phyloP scores from a whole-genome alignment of 495 filamentous ascomycete species.

The Tuber brumale region DNA sequence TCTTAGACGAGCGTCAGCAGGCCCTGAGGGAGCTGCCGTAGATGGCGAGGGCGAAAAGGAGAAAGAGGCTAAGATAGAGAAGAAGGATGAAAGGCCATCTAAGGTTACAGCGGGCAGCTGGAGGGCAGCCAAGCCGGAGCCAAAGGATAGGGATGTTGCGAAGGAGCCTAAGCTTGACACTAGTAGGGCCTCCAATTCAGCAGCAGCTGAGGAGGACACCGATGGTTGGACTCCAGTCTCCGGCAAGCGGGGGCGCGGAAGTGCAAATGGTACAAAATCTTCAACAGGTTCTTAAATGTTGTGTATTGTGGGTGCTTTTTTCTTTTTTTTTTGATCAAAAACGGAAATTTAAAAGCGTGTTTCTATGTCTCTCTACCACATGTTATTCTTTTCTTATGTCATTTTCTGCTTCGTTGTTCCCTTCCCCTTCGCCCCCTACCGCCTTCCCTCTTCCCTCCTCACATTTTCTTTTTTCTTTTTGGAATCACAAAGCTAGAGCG shows the following conservation, averaged over 20 bases:
- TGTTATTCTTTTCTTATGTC: not conserved
- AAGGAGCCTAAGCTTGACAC: conserved; percentile 13
- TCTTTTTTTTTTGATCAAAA: conserved; percentile 16
- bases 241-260: conserved; percentile 26
- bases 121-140: conserved; percentile 20
- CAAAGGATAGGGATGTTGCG: conserved; percentile 30
- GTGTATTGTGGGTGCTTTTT: conserved; percentile 20
- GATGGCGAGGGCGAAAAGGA: conserved; percentile 24
- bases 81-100: conserved; percentile 7
- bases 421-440: not conserved
- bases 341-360: conserved; percentile 7
- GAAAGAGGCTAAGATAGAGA: conserved; percentile 17
- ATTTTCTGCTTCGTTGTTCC: not conserved
- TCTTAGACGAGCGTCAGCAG: conserved; percentile 30
- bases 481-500: conserved; percentile 39
- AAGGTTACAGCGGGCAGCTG: conserved; percentile 16
- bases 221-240: conserved; percentile 36
- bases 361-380: not conserved
- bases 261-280: conserved; percentile 20
- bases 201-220: conserved; percentile 24
- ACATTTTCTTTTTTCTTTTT: conserved; percentile 37
- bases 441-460: conserved; percentile 19
- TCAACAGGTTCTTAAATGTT: conserved; percentile 14
- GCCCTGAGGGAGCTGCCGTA: conserved; percentile 16
- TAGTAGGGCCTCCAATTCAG: conserved; percentile 23